Conservation (phyloP, 2,329 filamentous ascomycete genomes). For the Lasiodiplodia sp. region DNA sequence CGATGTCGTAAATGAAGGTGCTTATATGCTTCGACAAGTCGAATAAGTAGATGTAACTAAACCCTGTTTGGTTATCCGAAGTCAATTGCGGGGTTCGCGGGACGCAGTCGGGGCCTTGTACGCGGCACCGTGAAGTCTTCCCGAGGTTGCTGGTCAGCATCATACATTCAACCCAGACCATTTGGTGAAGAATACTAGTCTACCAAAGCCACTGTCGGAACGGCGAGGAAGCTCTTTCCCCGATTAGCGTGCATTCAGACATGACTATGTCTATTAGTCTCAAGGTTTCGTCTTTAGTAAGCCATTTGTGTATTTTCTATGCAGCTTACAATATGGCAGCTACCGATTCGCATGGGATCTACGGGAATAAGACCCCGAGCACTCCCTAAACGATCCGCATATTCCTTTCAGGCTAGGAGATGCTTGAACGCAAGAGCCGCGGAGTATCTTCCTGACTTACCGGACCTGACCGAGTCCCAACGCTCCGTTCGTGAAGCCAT, state of each 20-base stretch:
- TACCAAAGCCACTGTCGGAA: background rate
- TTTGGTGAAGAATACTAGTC: background rate
- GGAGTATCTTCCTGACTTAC: conserved; percentile 30
- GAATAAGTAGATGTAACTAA: background rate
- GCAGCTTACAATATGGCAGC: background rate
- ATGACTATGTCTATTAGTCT: background rate
- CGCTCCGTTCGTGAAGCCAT: conserved; percentile 75
- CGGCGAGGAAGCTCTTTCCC: accelerated
- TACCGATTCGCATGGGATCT: background rate
- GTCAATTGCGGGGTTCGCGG: conserved; percentile 24
- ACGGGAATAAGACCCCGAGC: background rate
- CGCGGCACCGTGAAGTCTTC: conserved; percentile 12
- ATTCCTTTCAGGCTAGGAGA: background rate
- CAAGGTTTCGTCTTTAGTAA: background rate
- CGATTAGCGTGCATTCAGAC: too few species aligned
- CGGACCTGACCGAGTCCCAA: conserved; percentile 71
- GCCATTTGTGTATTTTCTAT: background rate
- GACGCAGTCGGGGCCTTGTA: background rate
- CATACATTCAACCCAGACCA: background rate
- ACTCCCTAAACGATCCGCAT: background rate
- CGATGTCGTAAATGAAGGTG: background rate
- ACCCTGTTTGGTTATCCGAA: background rate
- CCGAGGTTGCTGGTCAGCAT: conserved; percentile 2
- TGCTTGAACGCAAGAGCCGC: background rate
- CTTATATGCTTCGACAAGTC: background rate